Conservation (phyloP, 2,329 filamentous ascomycete species). For the Fusarium austroafricanum region DNA sequence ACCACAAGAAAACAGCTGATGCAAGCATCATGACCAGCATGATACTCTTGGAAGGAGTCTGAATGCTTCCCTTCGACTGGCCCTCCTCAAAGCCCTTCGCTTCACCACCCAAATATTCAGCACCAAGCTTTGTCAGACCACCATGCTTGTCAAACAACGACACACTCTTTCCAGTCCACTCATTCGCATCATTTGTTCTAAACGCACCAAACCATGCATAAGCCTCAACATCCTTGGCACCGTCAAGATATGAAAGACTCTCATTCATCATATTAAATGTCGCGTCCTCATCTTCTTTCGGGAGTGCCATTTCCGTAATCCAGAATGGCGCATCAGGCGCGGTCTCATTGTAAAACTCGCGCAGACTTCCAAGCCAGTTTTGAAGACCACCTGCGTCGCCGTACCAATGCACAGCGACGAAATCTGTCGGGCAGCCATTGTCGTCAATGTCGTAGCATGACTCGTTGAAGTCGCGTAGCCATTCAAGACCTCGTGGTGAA, state of each 20-base stretch:
- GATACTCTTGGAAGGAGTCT: background rate
- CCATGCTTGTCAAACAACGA: slow-evolving; percentile 53
- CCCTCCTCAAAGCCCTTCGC: slow-evolving; percentile 53
- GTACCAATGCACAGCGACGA: slow-evolving; percentile 57
- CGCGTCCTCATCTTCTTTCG: slow-evolving; percentile 49
- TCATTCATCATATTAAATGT: slow-evolving; percentile 57
- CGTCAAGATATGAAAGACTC: slow-evolving; percentile 52
- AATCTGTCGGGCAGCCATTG: slow-evolving; percentile 54
- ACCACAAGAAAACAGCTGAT: background rate
- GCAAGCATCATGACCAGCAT: background rate
- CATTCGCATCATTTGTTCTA: slow-evolving; percentile 52
- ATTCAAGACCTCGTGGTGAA: slow-evolving; percentile 53
- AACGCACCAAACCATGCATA: slow-evolving; percentile 59
- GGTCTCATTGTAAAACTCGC: slow-evolving; percentile 51
- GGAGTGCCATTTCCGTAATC: slow-evolving; percentile 57
- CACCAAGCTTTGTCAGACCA: slow-evolving; percentile 53
- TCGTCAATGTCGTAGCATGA: slow-evolving; percentile 55
- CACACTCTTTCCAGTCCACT: slow-evolving; percentile 54
- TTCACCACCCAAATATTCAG: slow-evolving; percentile 54
- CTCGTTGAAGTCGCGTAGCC: slow-evolving; percentile 55
- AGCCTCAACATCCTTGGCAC: slow-evolving; percentile 48
- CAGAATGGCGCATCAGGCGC: slow-evolving; percentile 46
- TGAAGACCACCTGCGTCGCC: slow-evolving; percentile 52
- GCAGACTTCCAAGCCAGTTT: slow-evolving; percentile 52
- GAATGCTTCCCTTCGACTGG: slow-evolving; percentile 23